phyloP scores from a whole-genome alignment of 2,329 filamentous ascomycete genomes.

The Colletotrichum plurivorum region DNA sequence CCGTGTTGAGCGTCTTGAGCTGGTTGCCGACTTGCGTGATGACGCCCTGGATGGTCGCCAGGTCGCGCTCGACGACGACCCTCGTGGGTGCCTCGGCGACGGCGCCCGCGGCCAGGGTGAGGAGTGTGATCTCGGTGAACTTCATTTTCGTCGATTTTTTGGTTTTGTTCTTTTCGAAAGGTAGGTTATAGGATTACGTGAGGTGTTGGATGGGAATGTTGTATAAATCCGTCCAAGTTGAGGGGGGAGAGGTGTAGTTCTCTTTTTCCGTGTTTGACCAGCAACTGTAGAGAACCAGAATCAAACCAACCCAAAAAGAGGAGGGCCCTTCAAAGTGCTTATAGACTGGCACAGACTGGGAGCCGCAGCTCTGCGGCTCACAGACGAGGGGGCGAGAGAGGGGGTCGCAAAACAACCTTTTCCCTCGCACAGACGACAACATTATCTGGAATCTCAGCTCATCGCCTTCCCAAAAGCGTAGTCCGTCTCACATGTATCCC shows the following conservation, averaged over 20 bases:
- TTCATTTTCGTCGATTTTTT: conserved; percentile 33
- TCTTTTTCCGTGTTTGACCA: conserved; percentile 33
- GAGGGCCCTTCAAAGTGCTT: conserved; percentile 27
- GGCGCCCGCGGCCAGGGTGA: conserved; percentile 39
- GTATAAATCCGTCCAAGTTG: conserved; percentile 1
- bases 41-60: conserved; percentile 39
- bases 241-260: not conserved
- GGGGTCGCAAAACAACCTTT: conserved; percentile 38
- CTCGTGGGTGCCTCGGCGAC: conserved; percentile 37
- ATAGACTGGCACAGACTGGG: conserved; percentile 36
- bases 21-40: conserved; percentile 38
- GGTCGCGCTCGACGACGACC: conserved; percentile 38
- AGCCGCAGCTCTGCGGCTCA: not conserved
- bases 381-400: not conserved
- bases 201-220: not conserved
- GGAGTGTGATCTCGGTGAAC: conserved; percentile 40
- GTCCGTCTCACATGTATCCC: conserved; percentile 31
- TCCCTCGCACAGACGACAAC: conserved; percentile 31
- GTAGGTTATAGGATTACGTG: not conserved
- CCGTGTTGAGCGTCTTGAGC: conserved; percentile 44
- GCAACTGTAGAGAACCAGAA: conserved; percentile 11
- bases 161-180: not conserved
- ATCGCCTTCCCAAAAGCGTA: conserved; percentile 40
- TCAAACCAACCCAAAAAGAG: not conserved
- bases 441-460: conserved; percentile 36